phyloP scores from a whole-genome alignment of 1,284 basidiomycete genomes.

The Trichosporon ovoides region DNA sequence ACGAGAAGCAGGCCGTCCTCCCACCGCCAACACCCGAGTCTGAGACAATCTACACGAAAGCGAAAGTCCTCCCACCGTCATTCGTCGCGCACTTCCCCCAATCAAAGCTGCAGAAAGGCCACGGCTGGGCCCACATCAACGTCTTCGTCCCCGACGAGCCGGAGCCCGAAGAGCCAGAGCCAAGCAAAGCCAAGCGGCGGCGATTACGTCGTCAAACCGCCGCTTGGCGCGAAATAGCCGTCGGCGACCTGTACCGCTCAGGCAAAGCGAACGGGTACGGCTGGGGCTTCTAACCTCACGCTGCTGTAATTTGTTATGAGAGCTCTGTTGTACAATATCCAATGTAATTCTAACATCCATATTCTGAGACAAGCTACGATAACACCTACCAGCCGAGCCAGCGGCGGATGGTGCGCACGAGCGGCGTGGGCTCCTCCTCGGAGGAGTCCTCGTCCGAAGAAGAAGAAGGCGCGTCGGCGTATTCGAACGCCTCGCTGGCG shows the following conservation, averaged over 20 bases:
- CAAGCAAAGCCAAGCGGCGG: not conserved
- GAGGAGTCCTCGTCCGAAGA: too few species aligned
- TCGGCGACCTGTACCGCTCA: not conserved
- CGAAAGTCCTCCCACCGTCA: not conserved
- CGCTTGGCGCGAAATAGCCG: not conserved
- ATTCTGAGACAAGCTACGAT: not conserved
- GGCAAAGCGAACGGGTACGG: constrained; percentile 2
- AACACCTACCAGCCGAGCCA: constrained; percentile 9
- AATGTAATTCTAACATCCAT: not conserved
- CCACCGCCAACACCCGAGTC: not conserved
- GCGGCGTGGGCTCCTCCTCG: not conserved
- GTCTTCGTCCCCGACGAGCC: not conserved
- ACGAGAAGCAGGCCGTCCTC: not conserved
- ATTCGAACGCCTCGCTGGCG: too few species aligned
- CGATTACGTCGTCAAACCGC: not conserved
- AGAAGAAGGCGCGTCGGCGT: too few species aligned
- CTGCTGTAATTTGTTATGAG: not conserved
- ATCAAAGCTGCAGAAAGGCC: not conserved
- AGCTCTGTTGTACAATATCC: not conserved
- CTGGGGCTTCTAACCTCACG: not conserved
- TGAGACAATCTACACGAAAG: not conserved
- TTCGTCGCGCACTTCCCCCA: not conserved
- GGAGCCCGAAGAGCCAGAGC: not conserved
- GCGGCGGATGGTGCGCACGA: constrained; percentile 8
- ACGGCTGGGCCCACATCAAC: constrained; percentile 4